Conservation (phyloP, 768 basidiomycete species). For the Auricularia cornea region DNA sequence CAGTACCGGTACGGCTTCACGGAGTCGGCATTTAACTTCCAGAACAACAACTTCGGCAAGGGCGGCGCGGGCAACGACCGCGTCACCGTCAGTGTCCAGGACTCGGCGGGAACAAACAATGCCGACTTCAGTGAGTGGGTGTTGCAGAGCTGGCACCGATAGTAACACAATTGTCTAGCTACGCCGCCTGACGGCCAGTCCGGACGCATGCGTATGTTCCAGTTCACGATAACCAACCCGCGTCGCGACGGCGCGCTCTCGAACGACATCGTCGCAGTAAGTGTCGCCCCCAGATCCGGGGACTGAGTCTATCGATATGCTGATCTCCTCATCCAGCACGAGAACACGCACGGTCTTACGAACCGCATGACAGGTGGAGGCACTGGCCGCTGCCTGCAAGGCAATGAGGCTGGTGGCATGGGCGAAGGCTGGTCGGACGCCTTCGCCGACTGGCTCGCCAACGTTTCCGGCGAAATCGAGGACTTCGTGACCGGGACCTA, state of each 20-base stretch:
- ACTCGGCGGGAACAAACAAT: slow-evolving; percentile 35
- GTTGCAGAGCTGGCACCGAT: no score
- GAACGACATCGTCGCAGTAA: slow-evolving; percentile 27
- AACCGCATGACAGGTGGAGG: slow-evolving; percentile 45
- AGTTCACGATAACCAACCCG: slow-evolving; percentile 27
- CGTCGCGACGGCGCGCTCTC: slow-evolving; percentile 57
- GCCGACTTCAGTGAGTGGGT: neutral
- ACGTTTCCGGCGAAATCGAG: slow-evolving; percentile 26
- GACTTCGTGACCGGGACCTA: slow-evolving; percentile 40
- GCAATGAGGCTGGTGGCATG: slow-evolving; percentile 55
- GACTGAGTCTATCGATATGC: no score
- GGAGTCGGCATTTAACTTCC: slow-evolving; percentile 52
- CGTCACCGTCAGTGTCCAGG: slow-evolving; percentile 44
- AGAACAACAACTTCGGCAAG: slow-evolving; percentile 43
- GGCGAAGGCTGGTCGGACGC: slow-evolving; percentile 54
- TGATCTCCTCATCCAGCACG: slow-evolving; percentile 28
- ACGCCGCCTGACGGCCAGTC: slow-evolving; percentile 23
- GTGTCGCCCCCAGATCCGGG: no score
- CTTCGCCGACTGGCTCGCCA: slow-evolving; percentile 24
- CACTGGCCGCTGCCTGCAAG: slow-evolving; percentile 52
- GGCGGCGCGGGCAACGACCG: slow-evolving; percentile 44
- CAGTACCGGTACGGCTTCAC: slow-evolving; percentile 53
- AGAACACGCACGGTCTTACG: slow-evolving; percentile 39
- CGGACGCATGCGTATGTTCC: slow-evolving; percentile 22
- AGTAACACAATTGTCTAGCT: neutral